Evolutionary conservation across 1,139 yeast genomes (phyloP).

Genomic region (Geotrichum citri-aurantii): DNA sequence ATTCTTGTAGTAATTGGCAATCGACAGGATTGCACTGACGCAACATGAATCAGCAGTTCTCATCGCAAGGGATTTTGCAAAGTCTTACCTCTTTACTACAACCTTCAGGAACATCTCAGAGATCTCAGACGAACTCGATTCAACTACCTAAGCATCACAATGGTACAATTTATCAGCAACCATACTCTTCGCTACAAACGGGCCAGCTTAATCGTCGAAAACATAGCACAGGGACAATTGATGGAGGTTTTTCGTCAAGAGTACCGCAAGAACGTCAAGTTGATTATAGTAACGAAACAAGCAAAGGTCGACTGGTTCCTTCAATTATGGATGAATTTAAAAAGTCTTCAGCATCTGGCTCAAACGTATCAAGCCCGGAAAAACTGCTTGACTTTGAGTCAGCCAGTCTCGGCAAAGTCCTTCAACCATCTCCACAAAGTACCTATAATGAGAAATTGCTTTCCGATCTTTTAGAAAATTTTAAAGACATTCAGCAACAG

Average conservation of each 20-base stretch:
- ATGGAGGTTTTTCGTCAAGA: slow-evolving; percentile 38
- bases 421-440: slow-evolving; percentile 20
- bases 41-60: background rate
- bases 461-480: background rate
- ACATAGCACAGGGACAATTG: slow-evolving; percentile 29
- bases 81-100: slow-evolving; percentile 2
- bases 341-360: background rate
- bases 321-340: background rate
- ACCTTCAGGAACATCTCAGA: background rate
- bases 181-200: background rate
- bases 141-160: background rate
- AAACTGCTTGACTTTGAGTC: background rate
- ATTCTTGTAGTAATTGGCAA: background rate
- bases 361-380: background rate
- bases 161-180: background rate
- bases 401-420: background rate
- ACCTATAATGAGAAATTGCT: slow-evolving; percentile 1
- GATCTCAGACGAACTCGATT: background rate
- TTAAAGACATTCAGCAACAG: background rate
- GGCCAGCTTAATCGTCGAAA: slow-evolving; percentile 5
- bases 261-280: background rate
- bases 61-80: slow-evolving; percentile 2
- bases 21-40: background rate
- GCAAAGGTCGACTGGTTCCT: background rate
- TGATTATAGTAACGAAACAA: background rate